Base-by-base conservation (phyloP, 2,329 filamentous ascomycete species). In the Curvularia sp. region DNA sequence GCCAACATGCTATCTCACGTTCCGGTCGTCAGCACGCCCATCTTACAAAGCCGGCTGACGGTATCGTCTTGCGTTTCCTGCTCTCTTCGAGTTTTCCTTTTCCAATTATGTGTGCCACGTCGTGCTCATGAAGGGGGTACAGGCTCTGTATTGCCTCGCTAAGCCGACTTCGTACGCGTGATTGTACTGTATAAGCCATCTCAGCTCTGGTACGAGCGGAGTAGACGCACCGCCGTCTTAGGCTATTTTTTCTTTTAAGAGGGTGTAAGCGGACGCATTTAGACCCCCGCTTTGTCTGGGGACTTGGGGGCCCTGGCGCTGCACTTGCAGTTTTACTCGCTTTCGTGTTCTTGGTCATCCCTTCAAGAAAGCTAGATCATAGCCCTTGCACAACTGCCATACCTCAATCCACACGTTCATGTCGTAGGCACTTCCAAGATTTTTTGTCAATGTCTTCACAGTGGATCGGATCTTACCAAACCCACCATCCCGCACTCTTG, bases 141-240 rank as follows among this genome's bases (percentile, higher is more conserved):
- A 3, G n/a, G 19, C 50, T 47, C 48, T 49, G 51, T 58, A 43
- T 39, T 13, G 13, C 39, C 30, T 42, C 45, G 39, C 34, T 25
- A 39, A 41, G 49, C 49, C 39, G 25, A 7, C 41, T 36, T 55
- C 32, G 51, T 58, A 50, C 54, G 25, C 18, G 18, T n/a, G 30
- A 27, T 46, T 49, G 9, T 39, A 46, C 12, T 47, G 18, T 43
- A 27, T 32, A 23, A 36, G 28, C 46, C 18, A 47, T 32, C 6
- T 9, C 18, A 12, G 21, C n/a, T 47, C 15, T 47, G 28, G n/a
- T 28, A 18, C 34, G 13, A 18, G n/a, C 45, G 5, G 48, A 32
- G 36, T 19, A 25, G 30, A 43, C 45, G 28, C 32, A 21, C 19
- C 12, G 4, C 15, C 10, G 6, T 36, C 27, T 28, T 32, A 38